Percentiles rank a stretch among this genome's conserved stretches.
Conservation (phyloP, 257 asterid genomes). For the Nicotiana undulata region DNA sequence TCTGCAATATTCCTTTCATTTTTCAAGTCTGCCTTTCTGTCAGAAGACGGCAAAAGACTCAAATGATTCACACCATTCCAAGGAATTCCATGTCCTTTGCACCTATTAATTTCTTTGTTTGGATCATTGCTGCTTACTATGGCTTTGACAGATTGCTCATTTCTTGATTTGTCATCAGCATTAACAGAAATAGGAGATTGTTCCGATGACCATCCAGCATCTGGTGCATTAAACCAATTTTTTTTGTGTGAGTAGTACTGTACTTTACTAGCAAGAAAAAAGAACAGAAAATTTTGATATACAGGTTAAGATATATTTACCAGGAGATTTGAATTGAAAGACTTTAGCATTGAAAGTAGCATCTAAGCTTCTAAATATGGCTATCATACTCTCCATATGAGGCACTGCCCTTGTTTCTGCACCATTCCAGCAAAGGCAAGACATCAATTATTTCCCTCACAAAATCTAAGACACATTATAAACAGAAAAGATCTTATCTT, state of each 20-base stretch:
- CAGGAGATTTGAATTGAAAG: constrained; percentile 40
- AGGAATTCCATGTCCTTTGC: neutral
- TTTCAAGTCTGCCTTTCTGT: neutral
- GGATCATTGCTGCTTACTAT: neutral
- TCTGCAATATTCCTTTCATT: neutral
- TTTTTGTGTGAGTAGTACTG: neutral
- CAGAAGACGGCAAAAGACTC: neutral
- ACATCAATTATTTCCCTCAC: neutral
- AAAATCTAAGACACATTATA: neutral
- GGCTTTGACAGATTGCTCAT: neutral
- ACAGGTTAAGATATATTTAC: constrained; percentile 11
- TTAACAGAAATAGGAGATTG: neutral
- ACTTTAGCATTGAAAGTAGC: constrained; percentile 42
- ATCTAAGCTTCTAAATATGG: constrained; percentile 51
- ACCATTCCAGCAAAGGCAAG: neutral
- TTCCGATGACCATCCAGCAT: neutral
- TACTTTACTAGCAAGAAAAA: neutral
- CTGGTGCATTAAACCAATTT: neutral
- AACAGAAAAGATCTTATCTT: neutral
- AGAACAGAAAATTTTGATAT: neutral
- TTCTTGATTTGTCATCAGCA: constrained; percentile 4
- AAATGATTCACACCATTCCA: neutral
- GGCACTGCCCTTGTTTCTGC: constrained; percentile 70
- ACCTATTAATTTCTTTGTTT: neutral
- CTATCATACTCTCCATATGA: constrained; percentile 50